Evolutionary conservation across 805 yeast genomes (phyloP), one percentile per base, ranked within the genome.

Genomic region (Starmerella apis): DNA sequence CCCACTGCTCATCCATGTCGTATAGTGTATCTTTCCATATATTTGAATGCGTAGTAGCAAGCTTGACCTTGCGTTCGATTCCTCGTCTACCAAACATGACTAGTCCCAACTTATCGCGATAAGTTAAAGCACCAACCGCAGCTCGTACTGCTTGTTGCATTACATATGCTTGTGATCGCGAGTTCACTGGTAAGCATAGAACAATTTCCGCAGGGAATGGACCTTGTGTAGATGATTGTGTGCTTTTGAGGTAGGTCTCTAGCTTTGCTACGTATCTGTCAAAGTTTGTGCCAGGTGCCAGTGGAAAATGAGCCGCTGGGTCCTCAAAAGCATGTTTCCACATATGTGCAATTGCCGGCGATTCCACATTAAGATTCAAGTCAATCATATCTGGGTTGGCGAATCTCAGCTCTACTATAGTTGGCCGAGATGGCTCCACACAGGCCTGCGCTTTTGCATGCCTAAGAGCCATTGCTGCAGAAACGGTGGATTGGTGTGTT

Each of bases 271-370:
- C 43, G 20, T 38, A 38, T 3, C 8, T 4, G 20, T 38, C 43
- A 18, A 10, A 24, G 3, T 3, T 5, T 2, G 23, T 7, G 13
- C 19, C 22, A 11, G 52, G 57, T 19, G 42, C 37, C 3, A 51
- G 27, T 7, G 57, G 57, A 16, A 51, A 54, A 23, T 46, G 42
- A 11, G 35, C 37, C 10, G 16, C 4, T 1, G 46, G 46, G 20
- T 51, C 30, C 8, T 20, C 14, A 6, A 54, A 14, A 1, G 51
- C 55, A 2, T 20, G 32, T n/a, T 28, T n/a, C 57, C 57, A 54
- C 30, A 44, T 31, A 7, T 18, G 8, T 4, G 39, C 49, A 1
- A 18, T 31, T 4, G 50, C 50, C 1, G 18, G 28, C 7, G 48
- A 48, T 4, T 27, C 30, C 9, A 47, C 24, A 10, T 36, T 43